Evolutionary conservation across 495 filamentous ascomycete genomes (phyloP).

Genomic region (Bacidia gigantensis): DNA sequence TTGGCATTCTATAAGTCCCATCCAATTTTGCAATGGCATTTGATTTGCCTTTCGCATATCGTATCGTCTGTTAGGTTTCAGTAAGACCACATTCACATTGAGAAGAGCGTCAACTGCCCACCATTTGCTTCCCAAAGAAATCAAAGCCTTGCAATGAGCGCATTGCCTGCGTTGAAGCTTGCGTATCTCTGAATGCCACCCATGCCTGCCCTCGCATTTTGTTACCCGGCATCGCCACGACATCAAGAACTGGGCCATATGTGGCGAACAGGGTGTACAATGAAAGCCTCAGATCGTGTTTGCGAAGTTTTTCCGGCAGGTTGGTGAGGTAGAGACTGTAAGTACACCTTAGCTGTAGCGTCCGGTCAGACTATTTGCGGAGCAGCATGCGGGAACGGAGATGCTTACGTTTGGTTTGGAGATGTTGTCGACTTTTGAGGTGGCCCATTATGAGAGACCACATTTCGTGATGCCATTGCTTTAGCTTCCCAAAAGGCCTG

Average conservation of each 20-base stretch:
- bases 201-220: slow-evolving; percentile 96
- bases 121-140: slow-evolving; percentile 78
- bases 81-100: not conserved
- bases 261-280: slow-evolving; percentile 91
- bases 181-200: slow-evolving; percentile 75
- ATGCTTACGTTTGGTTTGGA: slow-evolving; percentile 61
- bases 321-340: slow-evolving; percentile 74
- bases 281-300: slow-evolving; percentile 64
- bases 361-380: slow-evolving; percentile 17
- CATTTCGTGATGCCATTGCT: not conserved
- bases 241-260: slow-evolving; percentile 83
- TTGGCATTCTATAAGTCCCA: slow-evolving; percentile 65
- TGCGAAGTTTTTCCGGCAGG: slow-evolving; percentile 72
- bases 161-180: slow-evolving; percentile 81
- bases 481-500: not conserved
- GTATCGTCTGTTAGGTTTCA: slow-evolving; percentile 50
- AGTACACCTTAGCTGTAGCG: slow-evolving; percentile 17
- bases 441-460: slow-evolving; percentile 22
- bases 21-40: slow-evolving; percentile 77
- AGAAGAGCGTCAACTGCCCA: slow-evolving; percentile 35
- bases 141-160: slow-evolving; percentile 73
- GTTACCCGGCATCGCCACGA: slow-evolving; percentile 74
- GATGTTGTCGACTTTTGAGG: slow-evolving; percentile 23
- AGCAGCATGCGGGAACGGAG: slow-evolving; percentile 10
- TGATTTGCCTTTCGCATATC: slow-evolving; percentile 78